These are phyloP conservation scores for Penstemon newberryi DNA, from an alignment of 257 asterid species.

Conservation along the genomic window DNA sequence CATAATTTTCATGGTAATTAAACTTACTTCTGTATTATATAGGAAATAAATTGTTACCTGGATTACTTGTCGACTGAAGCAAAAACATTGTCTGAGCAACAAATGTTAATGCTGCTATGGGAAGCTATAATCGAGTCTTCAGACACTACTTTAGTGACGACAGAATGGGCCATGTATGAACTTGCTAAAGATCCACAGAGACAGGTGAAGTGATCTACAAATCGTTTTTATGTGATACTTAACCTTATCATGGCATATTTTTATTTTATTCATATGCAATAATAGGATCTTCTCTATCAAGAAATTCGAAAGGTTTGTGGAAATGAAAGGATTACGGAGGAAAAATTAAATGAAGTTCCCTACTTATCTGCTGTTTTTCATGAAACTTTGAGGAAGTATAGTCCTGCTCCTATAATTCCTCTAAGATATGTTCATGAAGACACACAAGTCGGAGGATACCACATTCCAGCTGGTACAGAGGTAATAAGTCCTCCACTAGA, in stretches of 20 bases:
- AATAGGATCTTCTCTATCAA: slow-evolving; percentile 47
- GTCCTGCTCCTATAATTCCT: slow-evolving; percentile 80
- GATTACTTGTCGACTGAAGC: slow-evolving; percentile 67
- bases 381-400: slow-evolving; percentile 73
- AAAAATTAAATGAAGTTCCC: slow-evolving; percentile 66
- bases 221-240: not conserved
- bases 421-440: slow-evolving; percentile 78
- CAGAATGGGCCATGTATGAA: slow-evolving; percentile 96
- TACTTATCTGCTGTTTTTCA: slow-evolving; percentile 84
- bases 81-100: slow-evolving; percentile 60
- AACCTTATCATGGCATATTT: not conserved
- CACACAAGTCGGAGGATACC: slow-evolving; percentile 74
- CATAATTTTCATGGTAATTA: no score
- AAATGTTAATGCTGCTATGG: slow-evolving; percentile 70
- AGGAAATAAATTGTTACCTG: slow-evolving; percentile 65
- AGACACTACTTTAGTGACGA: slow-evolving; percentile 65
- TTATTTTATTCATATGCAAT: not conserved
- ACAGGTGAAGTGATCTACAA: slow-evolving; percentile 48
- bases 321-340: slow-evolving; percentile 51
- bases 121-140: slow-evolving; percentile 86
- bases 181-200: slow-evolving; percentile 63
- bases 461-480: slow-evolving; percentile 74
- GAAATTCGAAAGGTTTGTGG: slow-evolving; percentile 70
- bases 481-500: slow-evolving; percentile 31
- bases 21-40: slow-evolving; percentile 3